A percentile compares a stretch with the other conserved stretches of the same genome.
Conservation (phyloP, 2,329 filamentous ascomycete species). For the Cladobotryum mycophilum region DNA sequence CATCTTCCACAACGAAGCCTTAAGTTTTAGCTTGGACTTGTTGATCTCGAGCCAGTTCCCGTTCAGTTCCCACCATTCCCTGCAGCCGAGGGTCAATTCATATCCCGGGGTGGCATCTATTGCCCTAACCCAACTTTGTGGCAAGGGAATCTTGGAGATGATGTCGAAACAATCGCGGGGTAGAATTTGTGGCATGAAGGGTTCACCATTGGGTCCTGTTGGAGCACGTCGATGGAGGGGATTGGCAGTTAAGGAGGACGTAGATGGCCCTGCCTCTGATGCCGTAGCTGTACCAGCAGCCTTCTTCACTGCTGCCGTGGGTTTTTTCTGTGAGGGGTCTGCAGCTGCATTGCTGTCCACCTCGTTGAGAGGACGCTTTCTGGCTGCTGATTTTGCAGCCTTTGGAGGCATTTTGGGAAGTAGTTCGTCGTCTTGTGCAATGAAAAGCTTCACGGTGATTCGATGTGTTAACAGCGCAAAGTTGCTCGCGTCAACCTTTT, state of each 20-base stretch:
- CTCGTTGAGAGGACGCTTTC: not conserved
- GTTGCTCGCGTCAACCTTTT: too few relatives aligned
- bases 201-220: slow-evolving; percentile 13
- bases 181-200: slow-evolving; percentile 14
- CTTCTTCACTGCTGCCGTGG: too few relatives aligned
- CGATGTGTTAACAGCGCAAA: too few relatives aligned
- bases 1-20: slow-evolving; percentile 15
- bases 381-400: not conserved
- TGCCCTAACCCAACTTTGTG: slow-evolving; percentile 8
- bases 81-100: slow-evolving; percentile 11
- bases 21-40: slow-evolving; percentile 14
- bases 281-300: too few relatives aligned
- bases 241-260: not conserved
- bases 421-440: too few relatives aligned
- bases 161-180: slow-evolving; percentile 11
- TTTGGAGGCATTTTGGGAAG: slow-evolving; percentile 23
- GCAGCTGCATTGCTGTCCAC: not conserved
- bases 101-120: slow-evolving; percentile 17
- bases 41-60: slow-evolving; percentile 15
- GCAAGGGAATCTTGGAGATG: slow-evolving; percentile 13
- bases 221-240: slow-evolving; percentile 2
- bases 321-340: too few relatives aligned
- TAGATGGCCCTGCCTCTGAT: too few relatives aligned
- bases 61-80: slow-evolving; percentile 18
- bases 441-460: too few relatives aligned